These are phyloP conservation scores for Gonium pectorale DNA, from an alignment of 139 green algal genomes.

Conservation along the genomic window DNA sequence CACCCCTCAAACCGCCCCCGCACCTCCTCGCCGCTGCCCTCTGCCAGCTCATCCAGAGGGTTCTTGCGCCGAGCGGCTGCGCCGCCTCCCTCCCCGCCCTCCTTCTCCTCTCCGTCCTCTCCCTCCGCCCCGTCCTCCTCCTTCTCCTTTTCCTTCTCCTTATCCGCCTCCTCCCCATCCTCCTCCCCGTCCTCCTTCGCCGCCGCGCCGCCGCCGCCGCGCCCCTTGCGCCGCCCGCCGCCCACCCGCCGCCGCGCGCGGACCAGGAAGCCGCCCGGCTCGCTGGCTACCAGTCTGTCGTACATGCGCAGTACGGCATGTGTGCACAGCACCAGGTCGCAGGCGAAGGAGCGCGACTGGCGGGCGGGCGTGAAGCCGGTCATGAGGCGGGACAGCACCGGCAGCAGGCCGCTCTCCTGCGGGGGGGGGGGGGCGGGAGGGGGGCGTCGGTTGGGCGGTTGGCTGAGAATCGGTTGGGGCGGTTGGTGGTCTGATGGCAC, in stretches of 20 bases:
- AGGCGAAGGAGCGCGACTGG: slow-evolving; percentile 68
- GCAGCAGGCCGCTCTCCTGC: slow-evolving; percentile 80
- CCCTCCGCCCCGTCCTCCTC: neutral
- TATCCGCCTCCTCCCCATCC: slow-evolving; percentile 27
- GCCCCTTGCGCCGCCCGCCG: slow-evolving; percentile 3
- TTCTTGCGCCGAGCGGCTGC: neutral
- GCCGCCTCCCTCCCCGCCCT: neutral
- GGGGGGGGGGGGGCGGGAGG: neutral
- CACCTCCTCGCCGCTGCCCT: slow-evolving; percentile 9
- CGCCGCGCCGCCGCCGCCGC: slow-evolving; percentile 1
- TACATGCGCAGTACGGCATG: slow-evolving; percentile 78
- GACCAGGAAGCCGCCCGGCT: slow-evolving; percentile 56
- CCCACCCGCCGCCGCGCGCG: neutral
- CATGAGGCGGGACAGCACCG: slow-evolving; percentile 71
- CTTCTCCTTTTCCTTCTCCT: neutral
- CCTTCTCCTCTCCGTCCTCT: neutral
- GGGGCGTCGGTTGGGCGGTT: neutral
- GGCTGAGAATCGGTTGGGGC: neutral
- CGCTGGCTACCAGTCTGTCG: slow-evolving; percentile 60
- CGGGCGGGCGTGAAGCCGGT: slow-evolving; percentile 67
- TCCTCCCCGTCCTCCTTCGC: slow-evolving; percentile 25
- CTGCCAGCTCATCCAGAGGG: slow-evolving; percentile 40
- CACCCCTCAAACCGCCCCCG: neutral
- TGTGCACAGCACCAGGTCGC: slow-evolving; percentile 72
- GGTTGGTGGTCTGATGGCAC: no score